Evolutionary conservation across 352 stramenopile species (phyloP).

Genomic region (Pythium grandisporangium): DNA sequence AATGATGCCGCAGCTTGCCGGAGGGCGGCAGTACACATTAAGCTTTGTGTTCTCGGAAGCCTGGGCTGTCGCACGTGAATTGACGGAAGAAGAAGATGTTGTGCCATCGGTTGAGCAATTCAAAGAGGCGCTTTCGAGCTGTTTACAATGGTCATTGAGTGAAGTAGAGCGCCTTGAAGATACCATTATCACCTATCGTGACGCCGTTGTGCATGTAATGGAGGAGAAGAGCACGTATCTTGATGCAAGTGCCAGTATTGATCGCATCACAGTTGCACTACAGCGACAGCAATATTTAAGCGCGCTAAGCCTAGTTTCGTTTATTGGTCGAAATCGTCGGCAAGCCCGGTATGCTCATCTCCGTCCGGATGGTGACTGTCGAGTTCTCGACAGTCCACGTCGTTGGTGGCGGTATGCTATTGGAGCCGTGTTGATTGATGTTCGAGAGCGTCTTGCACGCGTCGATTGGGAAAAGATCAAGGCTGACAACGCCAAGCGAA

Average conservation of each 20-base stretch:
- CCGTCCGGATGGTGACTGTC: conserved; percentile 30
- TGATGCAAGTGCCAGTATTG: conserved; percentile 56
- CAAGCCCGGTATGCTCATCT: conserved; percentile 50
- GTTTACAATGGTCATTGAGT: conserved; percentile 56
- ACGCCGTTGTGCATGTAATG: conserved; percentile 76
- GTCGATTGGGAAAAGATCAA: conserved; percentile 52
- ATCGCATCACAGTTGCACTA: conserved; percentile 61
- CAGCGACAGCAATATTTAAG: conserved; percentile 67
- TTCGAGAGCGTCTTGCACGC: conserved; percentile 54
- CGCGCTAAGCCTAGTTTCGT: conserved; percentile 62
- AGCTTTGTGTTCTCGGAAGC: conserved; percentile 82
- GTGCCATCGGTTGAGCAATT: conserved; percentile 67
- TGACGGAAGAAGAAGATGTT: conserved; percentile 67
- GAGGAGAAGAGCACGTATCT: conserved; percentile 87
- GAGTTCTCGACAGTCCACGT: conserved; percentile 34
- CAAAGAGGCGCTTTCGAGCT: conserved; percentile 61
- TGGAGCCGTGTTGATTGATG: conserved; percentile 55
- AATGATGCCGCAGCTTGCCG: conserved; percentile 61
- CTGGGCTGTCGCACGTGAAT: conserved; percentile 67
- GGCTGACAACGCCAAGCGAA: conserved; percentile 22
- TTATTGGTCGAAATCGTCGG: conserved; percentile 47
- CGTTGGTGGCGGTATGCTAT: conserved; percentile 79
- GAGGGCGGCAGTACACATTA: conserved; percentile 70
- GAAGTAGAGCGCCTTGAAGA: conserved; percentile 52
- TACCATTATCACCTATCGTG: conserved; percentile 62